These are phyloP conservation scores for Pistacia integerrima DNA, from an alignment of 345 rosid species.

Conservation along the genomic window DNA sequence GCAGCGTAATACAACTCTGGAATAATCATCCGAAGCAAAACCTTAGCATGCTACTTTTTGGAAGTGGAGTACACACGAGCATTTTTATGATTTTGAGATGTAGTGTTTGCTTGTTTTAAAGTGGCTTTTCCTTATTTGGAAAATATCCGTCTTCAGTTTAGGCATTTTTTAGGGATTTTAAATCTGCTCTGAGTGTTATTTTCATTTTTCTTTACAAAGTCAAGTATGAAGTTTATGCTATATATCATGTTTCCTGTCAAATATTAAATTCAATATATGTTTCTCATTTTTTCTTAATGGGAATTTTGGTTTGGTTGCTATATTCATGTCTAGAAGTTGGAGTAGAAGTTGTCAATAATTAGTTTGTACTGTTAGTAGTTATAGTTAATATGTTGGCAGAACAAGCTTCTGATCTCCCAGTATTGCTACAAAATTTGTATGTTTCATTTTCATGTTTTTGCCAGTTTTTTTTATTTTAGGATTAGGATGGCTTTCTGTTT, in stretches of 20 bases:
- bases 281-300: neutral
- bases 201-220: neutral
- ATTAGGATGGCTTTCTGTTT: neutral
- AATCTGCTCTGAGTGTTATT: neutral
- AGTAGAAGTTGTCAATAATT: neutral
- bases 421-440: neutral
- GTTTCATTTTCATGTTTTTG: neutral
- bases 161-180: neutral
- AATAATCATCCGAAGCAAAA: too few species aligned
- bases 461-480: conserved; percentile 4
- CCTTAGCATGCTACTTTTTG: too few species aligned
- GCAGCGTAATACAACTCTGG: too few species aligned
- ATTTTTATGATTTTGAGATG: too few species aligned
- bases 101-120: neutral
- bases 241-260: neutral
- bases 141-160: neutral
- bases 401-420: neutral
- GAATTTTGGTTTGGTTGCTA: neutral
- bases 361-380: neutral
- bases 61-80: too few species aligned
- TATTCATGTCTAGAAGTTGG: neutral
- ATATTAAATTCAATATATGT: neutral
- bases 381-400: neutral
- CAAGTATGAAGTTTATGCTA: neutral
- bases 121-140: neutral